These are phyloP conservation scores for Fagopyrum homotropicum DNA, from an alignment of 148 eudicot species.

Conservation along the genomic window DNA sequence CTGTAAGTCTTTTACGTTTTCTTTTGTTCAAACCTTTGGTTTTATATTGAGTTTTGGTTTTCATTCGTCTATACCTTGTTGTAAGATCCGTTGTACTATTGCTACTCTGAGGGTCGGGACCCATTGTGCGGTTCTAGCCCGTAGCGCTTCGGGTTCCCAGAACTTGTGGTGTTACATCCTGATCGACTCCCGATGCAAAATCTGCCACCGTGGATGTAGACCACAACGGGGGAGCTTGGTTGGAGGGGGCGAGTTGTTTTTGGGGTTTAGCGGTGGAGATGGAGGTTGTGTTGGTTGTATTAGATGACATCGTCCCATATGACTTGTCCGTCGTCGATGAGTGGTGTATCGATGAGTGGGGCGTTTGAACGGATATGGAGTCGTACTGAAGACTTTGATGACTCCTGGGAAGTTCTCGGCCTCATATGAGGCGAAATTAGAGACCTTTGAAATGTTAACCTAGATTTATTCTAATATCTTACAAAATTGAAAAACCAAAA, in stretches of 20 bases:
- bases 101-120: too few relatives aligned
- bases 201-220: conserved; percentile 62
- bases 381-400: conserved; percentile 43
- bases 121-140: too few relatives aligned
- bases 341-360: conserved; percentile 35
- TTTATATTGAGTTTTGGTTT: too few relatives aligned
- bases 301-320: conserved; percentile 39
- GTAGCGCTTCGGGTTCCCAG: too few relatives aligned
- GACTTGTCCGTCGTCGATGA: conserved; percentile 38
- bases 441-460: not conserved
- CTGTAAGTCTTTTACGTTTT: too few relatives aligned
- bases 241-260: conserved; percentile 3
- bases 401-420: conserved; percentile 60
- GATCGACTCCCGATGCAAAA: conserved; percentile 52
- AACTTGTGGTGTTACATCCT: too few relatives aligned
- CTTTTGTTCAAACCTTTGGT: too few relatives aligned
- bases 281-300: conserved; percentile 29
- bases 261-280: conserved; percentile 60
- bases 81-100: too few relatives aligned
- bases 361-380: conserved; percentile 33
- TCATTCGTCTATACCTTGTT: too few relatives aligned
- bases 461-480: too few relatives aligned
- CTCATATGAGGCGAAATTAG: conserved; percentile 18
- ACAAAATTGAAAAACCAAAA: too few relatives aligned
- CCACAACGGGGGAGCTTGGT: conserved; percentile 43